phyloP scores from a whole-genome alignment of 371 early-diverging fungal species.

The Syncephalastrum monosporum region DNA sequence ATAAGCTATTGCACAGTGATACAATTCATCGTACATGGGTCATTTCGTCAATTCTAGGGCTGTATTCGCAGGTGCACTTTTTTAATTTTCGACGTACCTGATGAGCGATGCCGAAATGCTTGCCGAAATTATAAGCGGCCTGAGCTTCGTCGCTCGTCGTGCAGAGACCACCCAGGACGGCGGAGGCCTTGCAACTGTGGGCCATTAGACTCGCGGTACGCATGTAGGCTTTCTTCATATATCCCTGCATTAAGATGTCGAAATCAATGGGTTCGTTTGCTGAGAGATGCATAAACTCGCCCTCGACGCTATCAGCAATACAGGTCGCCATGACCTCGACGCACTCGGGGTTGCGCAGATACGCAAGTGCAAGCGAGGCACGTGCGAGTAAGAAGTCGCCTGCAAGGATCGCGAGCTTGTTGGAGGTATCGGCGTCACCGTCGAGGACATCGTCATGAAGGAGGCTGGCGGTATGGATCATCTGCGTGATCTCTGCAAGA shows the following conservation, averaged over 20 bases:
- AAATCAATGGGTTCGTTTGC: conserved; percentile 53
- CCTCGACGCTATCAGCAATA: conserved; percentile 91
- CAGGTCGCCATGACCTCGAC: conserved; percentile 93
- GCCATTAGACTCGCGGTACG: conserved; percentile 94
- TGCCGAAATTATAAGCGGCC: conserved; percentile 80
- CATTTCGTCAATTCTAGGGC: background rate
- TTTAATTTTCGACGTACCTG: conserved; percentile 58
- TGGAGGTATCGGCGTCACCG: conserved; percentile 54
- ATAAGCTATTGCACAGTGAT: background rate
- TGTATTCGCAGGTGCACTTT: background rate
- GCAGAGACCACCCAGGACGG: conserved; percentile 72
- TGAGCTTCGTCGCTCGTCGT: conserved; percentile 61
- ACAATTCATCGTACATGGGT: too few species aligned
- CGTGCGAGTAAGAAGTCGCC: conserved; percentile 94
- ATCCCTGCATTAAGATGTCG: conserved; percentile 58
- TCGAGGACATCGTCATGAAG: conserved; percentile 96
- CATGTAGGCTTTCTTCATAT: conserved; percentile 89
- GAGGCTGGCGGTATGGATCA: conserved; percentile 95
- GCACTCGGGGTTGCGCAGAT: conserved; percentile 84
- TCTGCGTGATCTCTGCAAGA: conserved; percentile 93
- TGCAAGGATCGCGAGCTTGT: conserved; percentile 94
- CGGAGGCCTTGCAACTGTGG: conserved; percentile 85
- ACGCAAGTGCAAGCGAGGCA: conserved; percentile 87
- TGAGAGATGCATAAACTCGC: conserved; percentile 91
- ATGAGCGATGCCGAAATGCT: conserved; percentile 89